phyloP scores from a whole-genome alignment of 495 filamentous ascomycete species.

The Apiosordaria backusii region DNA sequence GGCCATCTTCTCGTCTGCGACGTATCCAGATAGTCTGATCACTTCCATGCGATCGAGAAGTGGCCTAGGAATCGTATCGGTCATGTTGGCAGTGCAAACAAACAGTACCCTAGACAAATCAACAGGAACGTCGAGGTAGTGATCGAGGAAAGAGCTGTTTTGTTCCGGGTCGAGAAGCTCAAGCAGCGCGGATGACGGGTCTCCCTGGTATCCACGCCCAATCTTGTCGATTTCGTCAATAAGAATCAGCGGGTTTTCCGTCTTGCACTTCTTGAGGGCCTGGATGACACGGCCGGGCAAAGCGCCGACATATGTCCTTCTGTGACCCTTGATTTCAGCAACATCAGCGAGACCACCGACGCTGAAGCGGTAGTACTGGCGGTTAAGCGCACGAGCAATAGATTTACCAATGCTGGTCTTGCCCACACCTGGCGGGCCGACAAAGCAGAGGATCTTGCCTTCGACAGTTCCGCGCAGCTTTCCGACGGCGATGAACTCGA shows the following conservation, averaged over 20 bases:
- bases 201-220: constrained; percentile 90
- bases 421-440: constrained; percentile 90
- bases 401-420: constrained; percentile 99
- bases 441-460: constrained; percentile 97
- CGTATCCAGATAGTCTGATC: constrained; percentile 94
- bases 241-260: constrained; percentile 92
- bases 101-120: constrained; percentile 98
- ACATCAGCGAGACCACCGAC: constrained; percentile 96
- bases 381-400: constrained; percentile 88
- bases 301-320: constrained; percentile 94
- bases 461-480: constrained; percentile 97
- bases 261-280: constrained; percentile 98
- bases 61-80: constrained; percentile 93
- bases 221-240: constrained; percentile 99
- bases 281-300: constrained; percentile 96
- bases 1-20: constrained; percentile 98
- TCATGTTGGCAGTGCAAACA: constrained; percentile 99
- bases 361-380: constrained; percentile 96
- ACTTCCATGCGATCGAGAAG: constrained; percentile 97
- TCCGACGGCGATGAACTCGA: constrained; percentile 98
- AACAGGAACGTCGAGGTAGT: constrained; percentile 98
- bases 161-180: constrained; percentile 97
- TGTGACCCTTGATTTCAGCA: constrained; percentile 98
- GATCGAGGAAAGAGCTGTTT: constrained; percentile 94
- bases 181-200: constrained; percentile 90